Percentiles rank a stretch among this genome's conserved stretches.
phyloP scores from a whole-genome alignment of 2,329 filamentous ascomycete genomes.

The Anisogramma anomala region DNA sequence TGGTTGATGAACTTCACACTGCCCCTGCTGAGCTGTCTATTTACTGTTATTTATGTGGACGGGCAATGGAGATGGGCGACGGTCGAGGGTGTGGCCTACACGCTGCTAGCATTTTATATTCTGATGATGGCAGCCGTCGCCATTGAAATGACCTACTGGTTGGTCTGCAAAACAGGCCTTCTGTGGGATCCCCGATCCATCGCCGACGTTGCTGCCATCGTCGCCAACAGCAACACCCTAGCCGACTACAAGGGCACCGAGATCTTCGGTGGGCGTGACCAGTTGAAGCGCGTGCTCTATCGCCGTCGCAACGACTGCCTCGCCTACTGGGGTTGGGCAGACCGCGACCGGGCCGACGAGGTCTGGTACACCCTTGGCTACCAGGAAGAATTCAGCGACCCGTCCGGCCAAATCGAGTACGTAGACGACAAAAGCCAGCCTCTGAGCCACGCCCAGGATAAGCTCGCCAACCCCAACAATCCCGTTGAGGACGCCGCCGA shows the following conservation, averaged over 20 bases:
- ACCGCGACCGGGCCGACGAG: slow-evolving; percentile 39
- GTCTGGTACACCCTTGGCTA: slow-evolving; percentile 69
- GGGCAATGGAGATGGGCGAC: slow-evolving; percentile 67
- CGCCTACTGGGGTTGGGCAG: slow-evolving; percentile 74
- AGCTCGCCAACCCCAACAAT: slow-evolving; percentile 14
- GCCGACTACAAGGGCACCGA: slow-evolving; percentile 61
- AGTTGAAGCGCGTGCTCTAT: slow-evolving; percentile 42
- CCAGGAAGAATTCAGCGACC: slow-evolving; percentile 10
- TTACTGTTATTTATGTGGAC: slow-evolving; percentile 49
- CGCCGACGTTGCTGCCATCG: slow-evolving; percentile 66
- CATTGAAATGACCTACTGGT: slow-evolving; percentile 53
- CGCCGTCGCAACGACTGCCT: slow-evolving; percentile 56
- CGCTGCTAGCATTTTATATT: slow-evolving; percentile 61
- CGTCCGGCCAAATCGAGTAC: slow-evolving; percentile 5
- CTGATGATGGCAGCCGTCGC: slow-evolving; percentile 48
- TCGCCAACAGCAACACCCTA: slow-evolving; percentile 70
- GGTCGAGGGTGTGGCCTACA: slow-evolving; percentile 68
- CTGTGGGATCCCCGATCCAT: slow-evolving; percentile 77
- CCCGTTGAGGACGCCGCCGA: slow-evolving; percentile 8
- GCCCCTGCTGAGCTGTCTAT: slow-evolving; percentile 68
- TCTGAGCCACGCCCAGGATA: slow-evolving; percentile 3
- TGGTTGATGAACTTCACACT: slow-evolving; percentile 74
- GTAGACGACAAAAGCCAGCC: slow-evolving; percentile 4
- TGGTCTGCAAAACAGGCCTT: slow-evolving; percentile 56
- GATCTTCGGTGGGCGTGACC: slow-evolving; percentile 38